Percentiles rank a stretch among this genome's conserved stretches.
Conservation (phyloP, 2,329 filamentous ascomycete species). For the Epichloe sylvatica region DNA sequence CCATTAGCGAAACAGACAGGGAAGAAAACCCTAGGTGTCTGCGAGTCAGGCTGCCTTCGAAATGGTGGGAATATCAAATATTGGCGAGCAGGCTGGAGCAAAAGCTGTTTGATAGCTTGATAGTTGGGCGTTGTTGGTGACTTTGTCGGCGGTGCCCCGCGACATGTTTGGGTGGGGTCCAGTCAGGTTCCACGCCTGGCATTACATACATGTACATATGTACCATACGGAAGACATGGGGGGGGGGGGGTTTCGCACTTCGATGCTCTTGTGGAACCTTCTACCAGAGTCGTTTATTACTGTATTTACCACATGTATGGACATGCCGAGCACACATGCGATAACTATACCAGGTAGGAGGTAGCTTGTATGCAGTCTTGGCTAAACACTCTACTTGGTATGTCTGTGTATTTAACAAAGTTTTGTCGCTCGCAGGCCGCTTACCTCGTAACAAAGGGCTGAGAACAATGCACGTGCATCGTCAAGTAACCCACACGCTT, state of each 20-base stretch:
- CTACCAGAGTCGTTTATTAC: not conserved
- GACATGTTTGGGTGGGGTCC: too few relatives aligned
- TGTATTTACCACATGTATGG: too few relatives aligned
- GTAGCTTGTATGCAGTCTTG: not conserved
- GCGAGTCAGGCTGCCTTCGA: not conserved
- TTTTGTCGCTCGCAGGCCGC: not conserved
- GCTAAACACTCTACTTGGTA: not conserved
- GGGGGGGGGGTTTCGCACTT: not conserved
- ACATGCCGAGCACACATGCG: not conserved
- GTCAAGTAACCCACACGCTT: not conserved
- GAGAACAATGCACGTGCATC: not conserved
- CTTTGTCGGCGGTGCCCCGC: not conserved
- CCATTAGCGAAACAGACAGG: not conserved
- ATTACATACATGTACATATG: too few relatives aligned
- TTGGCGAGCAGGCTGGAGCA: not conserved
- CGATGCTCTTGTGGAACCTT: conserved; percentile 5
- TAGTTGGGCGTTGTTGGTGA: not conserved
- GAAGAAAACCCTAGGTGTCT: not conserved
- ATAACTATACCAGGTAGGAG: too few relatives aligned
- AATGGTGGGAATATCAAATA: not conserved
- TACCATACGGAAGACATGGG: too few relatives aligned
- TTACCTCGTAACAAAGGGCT: not conserved
- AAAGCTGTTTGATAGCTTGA: not conserved
- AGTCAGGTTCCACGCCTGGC: not conserved
- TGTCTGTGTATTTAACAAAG: not conserved